Conservation (phyloP, 169 alveolate species). For the Plasmodium falciparum region DNA sequence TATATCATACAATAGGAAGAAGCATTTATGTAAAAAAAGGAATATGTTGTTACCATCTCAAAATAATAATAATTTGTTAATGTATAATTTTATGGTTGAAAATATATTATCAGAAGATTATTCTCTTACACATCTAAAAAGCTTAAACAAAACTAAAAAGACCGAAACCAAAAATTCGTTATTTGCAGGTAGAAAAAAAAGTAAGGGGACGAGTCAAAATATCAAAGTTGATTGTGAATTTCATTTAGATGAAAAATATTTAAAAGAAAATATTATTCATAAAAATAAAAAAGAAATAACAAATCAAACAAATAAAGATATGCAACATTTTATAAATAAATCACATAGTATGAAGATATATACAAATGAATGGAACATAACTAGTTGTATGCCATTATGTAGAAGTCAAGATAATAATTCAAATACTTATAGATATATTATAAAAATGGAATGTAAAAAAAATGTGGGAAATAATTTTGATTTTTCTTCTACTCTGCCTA, state of each 20-base stretch:
- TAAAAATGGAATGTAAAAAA: slow-evolving; percentile 62
- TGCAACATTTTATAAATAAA: slow-evolving; percentile 16
- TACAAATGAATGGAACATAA: slow-evolving; percentile 63
- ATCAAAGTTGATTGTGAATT: slow-evolving; percentile 28
- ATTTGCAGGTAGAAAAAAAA: slow-evolving; percentile 54
- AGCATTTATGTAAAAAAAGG: not conserved
- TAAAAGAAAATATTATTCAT: slow-evolving; percentile 11
- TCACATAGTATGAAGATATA: slow-evolving; percentile 40
- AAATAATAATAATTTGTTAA: slow-evolving; percentile 7
- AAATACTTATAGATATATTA: slow-evolving; percentile 25
- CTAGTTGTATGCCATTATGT: not conserved
- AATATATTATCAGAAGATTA: slow-evolving; percentile 42
- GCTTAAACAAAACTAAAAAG: slow-evolving; percentile 33
- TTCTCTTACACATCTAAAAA: slow-evolving; percentile 53
- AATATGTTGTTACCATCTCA: not conserved
- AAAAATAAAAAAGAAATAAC: slow-evolving; percentile 6
- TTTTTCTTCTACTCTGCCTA: slow-evolving; percentile 59
- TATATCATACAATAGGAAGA: too few species aligned
- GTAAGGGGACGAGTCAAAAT: slow-evolving; percentile 16
- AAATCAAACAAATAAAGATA: slow-evolving; percentile 1
- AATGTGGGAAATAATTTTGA: slow-evolving; percentile 47
- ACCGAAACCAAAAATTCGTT: slow-evolving; percentile 55
- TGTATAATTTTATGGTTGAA: slow-evolving; percentile 66
- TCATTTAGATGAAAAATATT: slow-evolving; percentile 40
- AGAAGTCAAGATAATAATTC: not conserved